These are phyloP conservation scores for Pseudomassariella vexata DNA, from an alignment of 2,329 filamentous ascomycete species.

Conservation along the genomic window DNA sequence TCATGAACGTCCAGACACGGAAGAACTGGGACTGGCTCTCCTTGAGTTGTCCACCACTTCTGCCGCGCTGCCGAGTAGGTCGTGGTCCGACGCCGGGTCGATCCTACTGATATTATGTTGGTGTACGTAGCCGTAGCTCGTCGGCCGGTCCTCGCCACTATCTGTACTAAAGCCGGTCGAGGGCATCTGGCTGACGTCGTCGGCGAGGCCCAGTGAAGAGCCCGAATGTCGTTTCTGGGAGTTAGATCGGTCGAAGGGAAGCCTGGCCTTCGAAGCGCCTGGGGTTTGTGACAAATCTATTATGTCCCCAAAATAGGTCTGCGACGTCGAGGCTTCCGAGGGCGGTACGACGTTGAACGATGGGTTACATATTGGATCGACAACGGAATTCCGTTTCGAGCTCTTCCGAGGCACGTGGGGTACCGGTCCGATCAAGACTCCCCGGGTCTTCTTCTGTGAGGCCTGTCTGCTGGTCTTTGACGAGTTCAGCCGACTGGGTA, in stretches of 20 bases:
- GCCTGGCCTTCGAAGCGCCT: slow-evolving; percentile 24
- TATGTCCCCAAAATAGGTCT: no score
- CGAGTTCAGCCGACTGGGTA: slow-evolving; percentile 59
- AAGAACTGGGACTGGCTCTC: slow-evolving; percentile 20
- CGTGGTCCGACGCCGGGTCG: slow-evolving; percentile 36
- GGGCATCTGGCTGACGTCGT: slow-evolving; percentile 1
- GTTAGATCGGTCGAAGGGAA: slow-evolving; percentile 53
- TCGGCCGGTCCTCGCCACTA: slow-evolving; percentile 39
- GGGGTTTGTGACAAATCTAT: no score
- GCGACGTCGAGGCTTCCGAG: slow-evolving; percentile 9
- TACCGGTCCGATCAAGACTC: slow-evolving; percentile 22
- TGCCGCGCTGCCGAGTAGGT: slow-evolving; percentile 48
- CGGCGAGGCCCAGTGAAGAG: slow-evolving; percentile 44
- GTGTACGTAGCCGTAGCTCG: slow-evolving; percentile 51
- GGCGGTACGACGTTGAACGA: slow-evolving; percentile 27
- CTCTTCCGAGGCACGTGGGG: slow-evolving; percentile 67
- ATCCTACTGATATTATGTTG: slow-evolving; percentile 52
- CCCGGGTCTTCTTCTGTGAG: slow-evolving; percentile 29
- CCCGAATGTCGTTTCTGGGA: slow-evolving; percentile 47
- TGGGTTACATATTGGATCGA: slow-evolving; percentile 26
- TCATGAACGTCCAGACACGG: slow-evolving; percentile 13
- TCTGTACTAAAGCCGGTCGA: slow-evolving; percentile 15
- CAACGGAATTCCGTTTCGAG: slow-evolving; percentile 55
- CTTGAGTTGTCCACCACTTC: slow-evolving; percentile 46
- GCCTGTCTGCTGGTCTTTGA: slow-evolving; percentile 40